Evolutionary conservation across 2,329 filamentous ascomycete species (phyloP).

Genomic region (Lomentospora prolificans): DNA sequence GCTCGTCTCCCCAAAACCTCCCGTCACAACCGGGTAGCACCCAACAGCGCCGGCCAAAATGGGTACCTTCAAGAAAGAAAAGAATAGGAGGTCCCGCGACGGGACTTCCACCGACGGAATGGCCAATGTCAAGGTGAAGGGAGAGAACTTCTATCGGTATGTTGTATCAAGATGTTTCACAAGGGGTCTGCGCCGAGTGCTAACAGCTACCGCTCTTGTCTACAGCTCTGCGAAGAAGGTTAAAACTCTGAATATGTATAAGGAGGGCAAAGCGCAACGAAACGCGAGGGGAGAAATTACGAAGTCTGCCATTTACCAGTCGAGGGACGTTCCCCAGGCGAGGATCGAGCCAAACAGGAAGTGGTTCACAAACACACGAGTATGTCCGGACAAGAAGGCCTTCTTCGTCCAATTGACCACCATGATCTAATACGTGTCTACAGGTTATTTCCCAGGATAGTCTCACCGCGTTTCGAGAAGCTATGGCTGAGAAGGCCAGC

Average conservation of each 20-base stretch:
- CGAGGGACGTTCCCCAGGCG: slow-evolving; percentile 68
- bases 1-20: background rate
- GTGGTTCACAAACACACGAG: slow-evolving; percentile 93
- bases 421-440: background rate
- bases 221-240: slow-evolving; percentile 67
- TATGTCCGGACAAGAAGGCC: background rate
- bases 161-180: background rate
- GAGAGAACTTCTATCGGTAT: slow-evolving; percentile 95
- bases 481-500: slow-evolving; percentile 79
- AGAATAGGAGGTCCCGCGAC: slow-evolving; percentile 70
- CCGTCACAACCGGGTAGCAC: background rate
- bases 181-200: slow-evolving; percentile 8
- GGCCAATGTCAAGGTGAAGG: slow-evolving; percentile 85
- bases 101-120: slow-evolving; percentile 80
- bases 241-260: slow-evolving; percentile 82
- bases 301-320: slow-evolving; percentile 76
- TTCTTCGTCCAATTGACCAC: background rate
- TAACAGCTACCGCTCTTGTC: background rate
- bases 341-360: slow-evolving; percentile 92
- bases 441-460: slow-evolving; percentile 71
- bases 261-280: slow-evolving; percentile 72
- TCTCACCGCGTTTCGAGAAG: slow-evolving; percentile 75
- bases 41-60: slow-evolving; percentile 34
- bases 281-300: slow-evolving; percentile 79
- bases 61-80: slow-evolving; percentile 91